Conservation (phyloP, 2,329 filamentous ascomycete species). For the Diaporthe sp. region DNA sequence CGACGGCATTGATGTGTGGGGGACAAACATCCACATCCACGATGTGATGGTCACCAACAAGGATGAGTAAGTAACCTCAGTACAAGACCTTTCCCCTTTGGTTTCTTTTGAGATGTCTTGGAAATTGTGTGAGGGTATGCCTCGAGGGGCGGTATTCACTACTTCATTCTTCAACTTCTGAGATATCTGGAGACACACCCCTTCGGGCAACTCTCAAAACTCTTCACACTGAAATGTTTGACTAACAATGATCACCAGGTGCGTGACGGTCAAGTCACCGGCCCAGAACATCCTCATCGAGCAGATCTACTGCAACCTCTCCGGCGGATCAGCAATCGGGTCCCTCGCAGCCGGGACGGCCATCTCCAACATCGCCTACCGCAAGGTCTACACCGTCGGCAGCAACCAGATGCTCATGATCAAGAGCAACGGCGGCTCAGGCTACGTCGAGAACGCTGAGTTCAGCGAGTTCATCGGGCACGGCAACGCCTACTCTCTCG, state of each 20-base stretch:
- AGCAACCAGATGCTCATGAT: slow-evolving; percentile 76
- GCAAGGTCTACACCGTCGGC: slow-evolving; percentile 68
- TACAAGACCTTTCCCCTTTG: no score
- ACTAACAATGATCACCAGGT: slow-evolving; percentile 41
- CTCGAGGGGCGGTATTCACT: no score
- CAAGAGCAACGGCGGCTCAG: slow-evolving; percentile 70
- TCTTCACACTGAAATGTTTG: fast-evolving
- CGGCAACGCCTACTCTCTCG: slow-evolving; percentile 69
- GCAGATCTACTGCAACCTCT: slow-evolving; percentile 71
- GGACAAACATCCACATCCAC: slow-evolving; percentile 67
- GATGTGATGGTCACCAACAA: slow-evolving; percentile 72
- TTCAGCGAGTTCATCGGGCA: slow-evolving; percentile 72
- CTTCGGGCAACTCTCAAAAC: no score
- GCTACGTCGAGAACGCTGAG: slow-evolving; percentile 61
- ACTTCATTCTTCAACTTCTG: no score
- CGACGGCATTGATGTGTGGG: slow-evolving; percentile 68
- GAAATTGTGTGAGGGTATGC: no score
- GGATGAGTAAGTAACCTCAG: slow-evolving; percentile 56
- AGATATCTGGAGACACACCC: no score
- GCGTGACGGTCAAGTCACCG: slow-evolving; percentile 54
- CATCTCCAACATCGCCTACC: slow-evolving; percentile 66
- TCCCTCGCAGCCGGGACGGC: slow-evolving; percentile 60
- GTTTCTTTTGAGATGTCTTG: no score
- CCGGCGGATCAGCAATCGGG: slow-evolving; percentile 69
- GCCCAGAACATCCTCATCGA: slow-evolving; percentile 67